These are phyloP conservation scores for Liquidambar formosana DNA, from an alignment of 164 flowering plant species.

Conservation along the genomic window DNA sequence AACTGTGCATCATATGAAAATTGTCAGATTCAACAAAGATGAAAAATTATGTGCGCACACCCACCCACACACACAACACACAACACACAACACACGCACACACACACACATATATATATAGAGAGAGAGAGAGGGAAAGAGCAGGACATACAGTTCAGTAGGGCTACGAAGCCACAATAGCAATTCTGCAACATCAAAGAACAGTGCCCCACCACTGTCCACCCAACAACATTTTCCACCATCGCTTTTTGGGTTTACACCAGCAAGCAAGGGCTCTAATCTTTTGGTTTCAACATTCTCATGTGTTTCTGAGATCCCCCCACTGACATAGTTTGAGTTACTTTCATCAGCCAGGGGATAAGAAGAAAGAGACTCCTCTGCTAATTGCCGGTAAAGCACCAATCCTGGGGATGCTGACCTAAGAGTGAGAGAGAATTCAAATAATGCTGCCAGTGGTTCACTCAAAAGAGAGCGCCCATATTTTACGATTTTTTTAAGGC, in stretches of 20 bases:
- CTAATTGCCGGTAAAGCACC: slow-evolving; percentile 84
- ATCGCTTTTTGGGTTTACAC: slow-evolving; percentile 53
- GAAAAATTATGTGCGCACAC: too few species aligned
- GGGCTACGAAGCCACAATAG: slow-evolving; percentile 57
- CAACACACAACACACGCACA: too few species aligned
- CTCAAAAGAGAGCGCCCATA: slow-evolving; percentile 58
- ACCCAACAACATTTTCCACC: slow-evolving; percentile 96
- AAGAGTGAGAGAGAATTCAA: slow-evolving; percentile 78
- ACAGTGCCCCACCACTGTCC: slow-evolving; percentile 68
- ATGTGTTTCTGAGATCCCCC: slow-evolving; percentile 26
- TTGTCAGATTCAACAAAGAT: background rate
- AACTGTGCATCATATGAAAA: background rate
- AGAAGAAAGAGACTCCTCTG: slow-evolving; percentile 86
- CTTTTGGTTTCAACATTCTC: slow-evolving; percentile 23
- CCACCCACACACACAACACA: too few species aligned
- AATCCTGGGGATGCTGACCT: slow-evolving; percentile 95
- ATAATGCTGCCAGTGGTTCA: slow-evolving; percentile 70
- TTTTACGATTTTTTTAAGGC: slow-evolving; percentile 57
- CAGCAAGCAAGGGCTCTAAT: slow-evolving; percentile 47
- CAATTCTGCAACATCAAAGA: slow-evolving; percentile 69
- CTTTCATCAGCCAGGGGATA: slow-evolving; percentile 61
- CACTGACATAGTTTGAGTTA: slow-evolving; percentile 19
- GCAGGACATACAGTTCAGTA: slow-evolving; percentile 38
- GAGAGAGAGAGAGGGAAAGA: too few species aligned
- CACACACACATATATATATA: background rate